These are phyloP conservation scores for Lactifluus volemus DNA, from an alignment of 768 basidiomycete species.

Conservation along the genomic window DNA sequence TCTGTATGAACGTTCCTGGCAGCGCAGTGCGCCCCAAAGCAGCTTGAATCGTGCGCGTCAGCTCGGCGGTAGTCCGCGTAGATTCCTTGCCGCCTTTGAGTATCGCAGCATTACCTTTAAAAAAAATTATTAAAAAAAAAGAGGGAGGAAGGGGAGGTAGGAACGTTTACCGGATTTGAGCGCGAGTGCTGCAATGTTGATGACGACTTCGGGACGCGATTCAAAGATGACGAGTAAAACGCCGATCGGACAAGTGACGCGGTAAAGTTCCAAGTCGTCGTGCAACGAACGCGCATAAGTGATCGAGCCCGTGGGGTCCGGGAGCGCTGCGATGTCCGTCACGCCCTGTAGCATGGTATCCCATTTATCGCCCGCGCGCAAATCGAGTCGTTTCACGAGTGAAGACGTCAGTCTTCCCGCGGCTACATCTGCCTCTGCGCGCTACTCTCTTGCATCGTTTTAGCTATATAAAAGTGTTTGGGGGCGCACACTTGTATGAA, in stretches of 20 bases:
- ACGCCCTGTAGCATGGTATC: conserved; percentile 90
- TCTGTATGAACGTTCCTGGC: conserved; percentile 78
- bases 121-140: too few relatives aligned
- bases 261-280: conserved; percentile 79
- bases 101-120: conserved; percentile 88
- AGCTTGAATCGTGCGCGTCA: conserved; percentile 70
- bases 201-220: conserved; percentile 36
- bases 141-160: not conserved
- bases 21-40: conserved; percentile 69
- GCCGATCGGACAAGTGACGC: conserved; percentile 94
- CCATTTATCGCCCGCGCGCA: conserved; percentile 79
- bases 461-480: not conserved
- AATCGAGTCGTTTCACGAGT: conserved; percentile 79
- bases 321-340: conserved; percentile 73
- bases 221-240: conserved; percentile 96
- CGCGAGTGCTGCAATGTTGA: conserved; percentile 92
- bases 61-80: conserved; percentile 61
- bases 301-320: conserved; percentile 76
- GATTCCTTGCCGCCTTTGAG: conserved; percentile 98
- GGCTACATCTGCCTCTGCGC: conserved; percentile 50
- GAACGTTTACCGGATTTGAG: conserved; percentile 76
- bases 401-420: conserved; percentile 78
- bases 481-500: too few relatives aligned
- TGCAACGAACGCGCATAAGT: conserved; percentile 88
- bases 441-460: conserved; percentile 48